Evolutionary conservation across 306 rosid species (phyloP), one percentile per base, ranked within the genome.

Genomic region (Argentina anserina): DNA sequence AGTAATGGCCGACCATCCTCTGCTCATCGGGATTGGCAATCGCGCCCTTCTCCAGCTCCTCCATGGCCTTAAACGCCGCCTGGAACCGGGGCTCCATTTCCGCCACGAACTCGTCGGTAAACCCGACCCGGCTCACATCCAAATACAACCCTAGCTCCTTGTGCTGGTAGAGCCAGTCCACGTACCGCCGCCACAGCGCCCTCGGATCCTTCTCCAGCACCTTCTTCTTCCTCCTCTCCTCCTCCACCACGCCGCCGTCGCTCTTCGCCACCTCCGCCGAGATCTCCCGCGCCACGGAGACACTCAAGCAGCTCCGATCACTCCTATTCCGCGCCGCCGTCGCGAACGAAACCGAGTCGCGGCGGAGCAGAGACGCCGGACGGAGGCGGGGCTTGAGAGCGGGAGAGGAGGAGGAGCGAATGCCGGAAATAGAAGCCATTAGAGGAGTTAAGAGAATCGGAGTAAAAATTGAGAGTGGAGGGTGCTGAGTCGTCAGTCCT

Each of bases 1-100:
- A 94, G 43, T 94, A 94, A 84, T 94, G 99, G 0, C 99, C 99
- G 29, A 94, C 99, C 99, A 91, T 94, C 23, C 99, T 90, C 10
- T 91, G 83, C 69, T 94, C 99, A 17, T 94, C 99, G n/a, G 99
- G 97, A 52, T 94, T 94, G 10, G 99, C 96, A 75, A 94, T 89
- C 53, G 99, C 91, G 1, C 99, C 99, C 9, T 78, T 89, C 81
- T 94, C 99, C 34, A 94, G 74, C 70, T 83, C 90, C 84, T 69
- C 97, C 99, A 94, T 94, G 6, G 95, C 95, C 9, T 46, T 46
- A 12, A 94, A 83, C 67, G 99, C 99, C 41, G 72, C 74, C 75
- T 74, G 75, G 8, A 94, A 76, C n/a, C 85, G 83, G 14, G 95
- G 90, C 83, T 94, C 97, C 97, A 94, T 94, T 75, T 86, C 76